Percentiles rank a stretch among this genome's conserved stretches.
phyloP scores from a whole-genome alignment of 495 filamentous ascomycete genomes.

The Lasiosphaeria miniovina region DNA sequence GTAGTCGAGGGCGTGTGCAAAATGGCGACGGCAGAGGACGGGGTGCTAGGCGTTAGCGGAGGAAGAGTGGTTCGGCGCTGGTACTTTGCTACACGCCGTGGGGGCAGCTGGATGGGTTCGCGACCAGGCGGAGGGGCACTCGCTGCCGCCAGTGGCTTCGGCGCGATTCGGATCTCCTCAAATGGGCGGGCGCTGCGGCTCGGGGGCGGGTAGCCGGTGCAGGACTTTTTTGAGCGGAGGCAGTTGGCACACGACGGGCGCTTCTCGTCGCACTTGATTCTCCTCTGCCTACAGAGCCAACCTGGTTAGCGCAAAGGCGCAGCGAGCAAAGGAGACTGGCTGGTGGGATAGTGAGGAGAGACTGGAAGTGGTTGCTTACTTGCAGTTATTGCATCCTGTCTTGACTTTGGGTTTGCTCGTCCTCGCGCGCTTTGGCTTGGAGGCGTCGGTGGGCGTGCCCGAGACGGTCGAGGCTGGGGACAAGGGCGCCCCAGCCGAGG shows the following conservation, averaged over 20 bases:
- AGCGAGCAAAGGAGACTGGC: not conserved
- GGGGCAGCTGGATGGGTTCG: constrained; percentile 24
- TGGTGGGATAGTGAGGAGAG: too few relatives aligned
- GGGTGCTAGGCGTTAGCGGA: constrained; percentile 32
- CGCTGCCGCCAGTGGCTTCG: constrained; percentile 33
- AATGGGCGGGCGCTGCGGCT: constrained; percentile 38
- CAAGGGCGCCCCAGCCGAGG: constrained; percentile 3
- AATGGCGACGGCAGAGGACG: constrained; percentile 8
- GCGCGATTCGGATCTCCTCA: constrained; percentile 43
- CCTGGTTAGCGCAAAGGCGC: constrained; percentile 9
- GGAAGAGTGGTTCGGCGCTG: constrained; percentile 34
- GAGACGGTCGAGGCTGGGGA: constrained; percentile 1
- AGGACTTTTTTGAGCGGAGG: constrained; percentile 46
- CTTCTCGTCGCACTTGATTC: constrained; percentile 66
- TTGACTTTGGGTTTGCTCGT: constrained; percentile 51
- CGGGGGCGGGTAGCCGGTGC: constrained; percentile 52
- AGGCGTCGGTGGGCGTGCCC: constrained; percentile 15
- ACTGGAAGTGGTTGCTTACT: constrained; percentile 34
- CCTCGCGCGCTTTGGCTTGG: constrained; percentile 35
- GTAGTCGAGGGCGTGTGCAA: constrained; percentile 35
- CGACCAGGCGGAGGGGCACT: constrained; percentile 23
- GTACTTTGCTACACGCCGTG: constrained; percentile 24
- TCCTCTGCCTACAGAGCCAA: constrained; percentile 46
- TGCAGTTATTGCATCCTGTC: constrained; percentile 57
- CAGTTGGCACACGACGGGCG: constrained; percentile 59